Conservation (phyloP, 345 rosid genomes). For the Rhizophora mangle region DNA sequence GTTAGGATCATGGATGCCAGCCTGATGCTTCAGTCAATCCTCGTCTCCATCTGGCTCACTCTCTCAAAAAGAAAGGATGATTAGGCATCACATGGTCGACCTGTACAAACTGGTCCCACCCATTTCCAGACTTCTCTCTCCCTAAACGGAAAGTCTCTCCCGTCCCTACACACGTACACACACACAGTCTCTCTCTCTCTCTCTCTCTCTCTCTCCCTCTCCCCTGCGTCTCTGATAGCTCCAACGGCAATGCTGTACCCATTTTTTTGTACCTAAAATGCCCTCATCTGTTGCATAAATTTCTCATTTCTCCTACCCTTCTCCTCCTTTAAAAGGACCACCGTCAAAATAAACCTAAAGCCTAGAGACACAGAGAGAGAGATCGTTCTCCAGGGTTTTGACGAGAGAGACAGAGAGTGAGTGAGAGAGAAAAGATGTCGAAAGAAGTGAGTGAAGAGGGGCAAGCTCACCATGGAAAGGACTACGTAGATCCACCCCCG, state of each 20-base stretch:
- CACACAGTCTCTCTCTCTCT: not conserved
- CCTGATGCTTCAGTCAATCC: not conserved
- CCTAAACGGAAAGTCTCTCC: too few relatives aligned
- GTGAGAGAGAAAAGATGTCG: constrained; percentile 36
- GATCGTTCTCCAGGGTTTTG: not conserved
- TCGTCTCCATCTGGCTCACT: not conserved
- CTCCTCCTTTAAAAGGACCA: constrained; percentile 20
- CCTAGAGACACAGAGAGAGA: not conserved
- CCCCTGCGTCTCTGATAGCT: not conserved
- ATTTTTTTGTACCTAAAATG: constrained; percentile 30
- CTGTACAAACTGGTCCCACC: constrained; percentile 45
- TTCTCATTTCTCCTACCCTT: constrained; percentile 6
- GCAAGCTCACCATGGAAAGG: constrained; percentile 54
- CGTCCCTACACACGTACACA: not conserved
- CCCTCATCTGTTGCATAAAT: constrained; percentile 43
- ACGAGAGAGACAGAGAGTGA: not conserved
- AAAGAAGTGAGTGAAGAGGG: constrained; percentile 87
- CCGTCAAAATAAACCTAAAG: not conserved
- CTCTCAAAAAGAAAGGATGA: constrained; percentile 23
- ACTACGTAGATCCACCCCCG: constrained; percentile 94
- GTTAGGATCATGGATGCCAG: too few relatives aligned
- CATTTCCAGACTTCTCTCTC: not conserved
- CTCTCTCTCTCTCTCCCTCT: not conserved
- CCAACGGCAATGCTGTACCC: not conserved
- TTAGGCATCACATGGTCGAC: constrained; percentile 60